These are phyloP conservation scores for Penicillium psychrosexuale DNA, from an alignment of 2,329 filamentous ascomycete genomes.

Conservation along the genomic window DNA sequence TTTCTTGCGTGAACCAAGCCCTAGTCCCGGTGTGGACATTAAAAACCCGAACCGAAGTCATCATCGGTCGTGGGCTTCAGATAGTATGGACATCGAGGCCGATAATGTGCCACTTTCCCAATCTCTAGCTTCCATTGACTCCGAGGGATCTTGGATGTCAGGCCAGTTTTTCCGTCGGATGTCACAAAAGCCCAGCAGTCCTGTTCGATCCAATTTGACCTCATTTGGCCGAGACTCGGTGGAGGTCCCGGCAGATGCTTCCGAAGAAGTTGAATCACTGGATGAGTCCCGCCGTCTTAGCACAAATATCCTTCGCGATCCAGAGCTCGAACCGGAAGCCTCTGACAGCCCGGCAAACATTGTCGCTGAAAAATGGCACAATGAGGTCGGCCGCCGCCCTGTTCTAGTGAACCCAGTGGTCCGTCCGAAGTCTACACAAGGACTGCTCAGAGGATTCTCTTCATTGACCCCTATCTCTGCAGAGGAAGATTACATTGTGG, in stretches of 20 bases:
- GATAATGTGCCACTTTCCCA: slow-evolving; percentile 61
- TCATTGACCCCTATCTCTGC: slow-evolving; percentile 35
- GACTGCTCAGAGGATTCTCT: slow-evolving; percentile 54
- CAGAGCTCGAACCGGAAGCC: slow-evolving; percentile 39
- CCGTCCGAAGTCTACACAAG: slow-evolving; percentile 61
- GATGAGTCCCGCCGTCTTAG: slow-evolving; percentile 29
- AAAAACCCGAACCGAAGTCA: slow-evolving; percentile 28
- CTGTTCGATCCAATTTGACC: slow-evolving; percentile 41
- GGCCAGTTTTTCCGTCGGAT: slow-evolving; percentile 60
- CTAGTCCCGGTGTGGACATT: slow-evolving; percentile 28
- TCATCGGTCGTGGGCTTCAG: slow-evolving; percentile 37
- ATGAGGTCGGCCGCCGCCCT: slow-evolving; percentile 55
- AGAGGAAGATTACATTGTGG: slow-evolving; percentile 34
- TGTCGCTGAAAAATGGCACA: slow-evolving; percentile 49
- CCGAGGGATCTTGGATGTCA: slow-evolving; percentile 92
- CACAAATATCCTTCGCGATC: slow-evolving; percentile 55
- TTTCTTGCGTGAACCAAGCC: slow-evolving; percentile 25
- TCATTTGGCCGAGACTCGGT: slow-evolving; percentile 41
- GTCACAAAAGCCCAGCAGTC: slow-evolving; percentile 42
- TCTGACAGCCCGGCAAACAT: slow-evolving; percentile 10
- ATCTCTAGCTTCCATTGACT: slow-evolving; percentile 90
- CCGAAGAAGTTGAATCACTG: slow-evolving; percentile 42
- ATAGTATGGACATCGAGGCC: slow-evolving; percentile 50
- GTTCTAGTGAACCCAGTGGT: slow-evolving; percentile 61
- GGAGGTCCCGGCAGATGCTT: slow-evolving; percentile 40